Evolutionary conservation across 2,329 filamentous ascomycete genomes (phyloP), one percentile per base, ranked within the genome.

Genomic region (Neofusicoccum cordaticola): DNA sequence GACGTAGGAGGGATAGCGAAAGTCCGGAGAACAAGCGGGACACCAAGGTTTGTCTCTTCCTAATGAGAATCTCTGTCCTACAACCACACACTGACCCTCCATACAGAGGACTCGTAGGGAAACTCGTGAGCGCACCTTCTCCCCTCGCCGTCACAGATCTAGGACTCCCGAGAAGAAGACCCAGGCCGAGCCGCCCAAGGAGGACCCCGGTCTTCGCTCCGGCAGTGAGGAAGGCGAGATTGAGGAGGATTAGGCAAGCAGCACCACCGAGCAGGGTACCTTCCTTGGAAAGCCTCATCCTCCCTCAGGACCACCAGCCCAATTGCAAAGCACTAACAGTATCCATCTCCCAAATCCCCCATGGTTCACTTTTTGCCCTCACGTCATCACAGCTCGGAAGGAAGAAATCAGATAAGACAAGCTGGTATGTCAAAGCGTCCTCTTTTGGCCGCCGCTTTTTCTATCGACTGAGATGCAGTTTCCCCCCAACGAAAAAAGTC

Each of bases 151-250:
- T 73, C 81, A 82, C 73, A 85, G 83, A 74, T 84, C 83, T 75
- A 88, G 83, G 77, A 85, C 85, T 57, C 84, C 85, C 47, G 81
- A 75, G 31, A 65, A 72, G 42, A 67, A 75, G 62, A 72, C 74
- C 44, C 67, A 75, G 62, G 73, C 73, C 44, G 72, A 73, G 58
- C 68, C 71, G 17, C 64, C 70, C 56, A 81, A 83, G 69, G 80
- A 86, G 66, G 88, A 90, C 68, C 82, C 87, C 60, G 81, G 83
- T 64, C 83, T 93, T 64, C 89, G 91, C 72, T 94, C 91, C 66
- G 95, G 95, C 62, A 97, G 93, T 73, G 95, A 99, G 80, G 95
- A 99, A 79, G 95, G 95, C 61, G 95, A 99, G 81, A 98, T 99
- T 71, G 95, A 97, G 78, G 93, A 98, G 82, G 77, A 81, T 66